These are phyloP conservation scores for Saccharomyces hybrid DNA, from an alignment of 1,139 yeast species.

Conservation along the genomic window DNA sequence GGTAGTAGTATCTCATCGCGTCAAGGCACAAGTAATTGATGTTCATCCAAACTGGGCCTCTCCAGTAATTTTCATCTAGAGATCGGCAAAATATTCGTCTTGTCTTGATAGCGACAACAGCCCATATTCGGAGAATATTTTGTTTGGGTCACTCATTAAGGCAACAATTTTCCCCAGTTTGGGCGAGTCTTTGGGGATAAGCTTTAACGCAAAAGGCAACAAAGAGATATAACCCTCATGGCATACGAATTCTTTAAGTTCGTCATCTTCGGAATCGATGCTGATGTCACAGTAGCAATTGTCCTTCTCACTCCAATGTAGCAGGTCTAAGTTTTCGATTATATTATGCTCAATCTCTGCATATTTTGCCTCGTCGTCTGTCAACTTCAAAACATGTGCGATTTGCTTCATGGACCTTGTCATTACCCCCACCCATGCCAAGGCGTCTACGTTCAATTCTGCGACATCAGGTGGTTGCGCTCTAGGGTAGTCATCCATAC, in stretches of 20 bases:
- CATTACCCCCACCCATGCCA: slow-evolving; percentile 94
- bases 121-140: slow-evolving; percentile 75
- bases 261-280: slow-evolving; percentile 57
- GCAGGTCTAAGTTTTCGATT: slow-evolving; percentile 50
- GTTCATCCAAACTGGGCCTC: slow-evolving; percentile 90
- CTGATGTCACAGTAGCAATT: slow-evolving; percentile 79
- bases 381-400: slow-evolving; percentile 54
- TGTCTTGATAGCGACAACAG: slow-evolving; percentile 70
- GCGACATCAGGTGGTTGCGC: slow-evolving; percentile 74
- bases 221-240: slow-evolving; percentile 83
- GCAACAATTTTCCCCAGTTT: slow-evolving; percentile 48
- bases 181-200: slow-evolving; percentile 48
- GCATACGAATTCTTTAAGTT: slow-evolving; percentile 49
- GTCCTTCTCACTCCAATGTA: slow-evolving; percentile 72
- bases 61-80: slow-evolving; percentile 94
- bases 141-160: slow-evolving; percentile 57
- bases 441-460: slow-evolving; percentile 81
- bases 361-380: slow-evolving; percentile 51
- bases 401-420: slow-evolving; percentile 70
- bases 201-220: slow-evolving; percentile 73
- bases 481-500: slow-evolving; percentile 93
- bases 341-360: slow-evolving; percentile 48
- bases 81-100: slow-evolving; percentile 58
- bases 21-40: slow-evolving; percentile 79
- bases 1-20: slow-evolving; percentile 50